Evolutionary conservation across 345 rosid species (phyloP).

Genomic region (rapeseed (Brassica napus)): DNA sequence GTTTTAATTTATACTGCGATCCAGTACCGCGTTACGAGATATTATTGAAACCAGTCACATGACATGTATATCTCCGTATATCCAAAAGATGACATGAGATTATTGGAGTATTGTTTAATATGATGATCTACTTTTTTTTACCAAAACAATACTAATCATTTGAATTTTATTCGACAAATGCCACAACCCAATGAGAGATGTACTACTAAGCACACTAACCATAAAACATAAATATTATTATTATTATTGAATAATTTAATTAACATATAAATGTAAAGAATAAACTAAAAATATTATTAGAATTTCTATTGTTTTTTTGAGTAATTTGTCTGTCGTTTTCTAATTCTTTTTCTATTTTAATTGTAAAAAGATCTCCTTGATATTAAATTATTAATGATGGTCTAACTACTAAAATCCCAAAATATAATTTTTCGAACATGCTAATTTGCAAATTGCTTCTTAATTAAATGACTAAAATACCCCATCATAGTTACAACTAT

Average conservation of each 20-base stretch:
- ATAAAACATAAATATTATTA: not conserved
- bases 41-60: constrained; percentile 35
- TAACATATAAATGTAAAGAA: no score
- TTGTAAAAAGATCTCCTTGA: not conserved
- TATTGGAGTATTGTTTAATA: not conserved
- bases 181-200: not conserved
- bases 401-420: constrained; percentile 11
- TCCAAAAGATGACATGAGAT: not conserved
- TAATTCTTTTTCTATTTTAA: not conserved
- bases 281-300: not conserved
- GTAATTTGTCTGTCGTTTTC: not conserved
- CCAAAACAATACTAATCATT: constrained; percentile 26
- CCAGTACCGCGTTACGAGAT: constrained; percentile 22
- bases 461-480: constrained; percentile 24
- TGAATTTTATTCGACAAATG: constrained; percentile 44
- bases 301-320: not conserved
- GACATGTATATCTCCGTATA: not conserved
- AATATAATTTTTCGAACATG: constrained; percentile 27
- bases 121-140: not conserved
- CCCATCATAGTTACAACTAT: constrained; percentile 33
- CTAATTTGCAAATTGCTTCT: constrained; percentile 28
- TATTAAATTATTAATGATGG: not conserved
- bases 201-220: not conserved
- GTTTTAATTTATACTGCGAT: not conserved
- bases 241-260: not conserved